These are phyloP conservation scores for Arabis alpina DNA, from an alignment of 345 rosid genomes.

Conservation along the genomic window DNA sequence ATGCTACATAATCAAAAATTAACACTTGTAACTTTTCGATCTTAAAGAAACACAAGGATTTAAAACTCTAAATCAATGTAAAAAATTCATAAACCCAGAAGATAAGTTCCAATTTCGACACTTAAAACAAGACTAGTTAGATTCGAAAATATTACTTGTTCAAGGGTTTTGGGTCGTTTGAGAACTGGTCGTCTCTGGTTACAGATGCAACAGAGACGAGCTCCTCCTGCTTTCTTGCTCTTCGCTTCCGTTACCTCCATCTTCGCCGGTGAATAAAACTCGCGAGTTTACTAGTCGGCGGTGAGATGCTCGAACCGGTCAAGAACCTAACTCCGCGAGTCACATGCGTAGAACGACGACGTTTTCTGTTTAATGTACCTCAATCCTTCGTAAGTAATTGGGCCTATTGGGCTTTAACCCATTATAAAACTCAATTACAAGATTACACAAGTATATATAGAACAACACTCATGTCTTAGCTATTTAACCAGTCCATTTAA, in stretches of 20 bases:
- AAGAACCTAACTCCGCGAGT: not conserved
- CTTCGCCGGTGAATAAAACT: not conserved
- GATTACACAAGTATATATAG: no score
- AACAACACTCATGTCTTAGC: no score
- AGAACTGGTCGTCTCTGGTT: slow-evolving; percentile 67
- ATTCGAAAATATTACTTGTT: slow-evolving; percentile 53
- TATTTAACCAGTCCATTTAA: no score
- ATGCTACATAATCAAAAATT: not conserved
- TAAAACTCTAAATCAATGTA: not conserved
- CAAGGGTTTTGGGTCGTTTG: slow-evolving; percentile 85
- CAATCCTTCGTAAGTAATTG: not conserved
- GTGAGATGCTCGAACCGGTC: not conserved
- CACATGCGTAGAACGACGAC: not conserved
- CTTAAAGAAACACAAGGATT: not conserved
- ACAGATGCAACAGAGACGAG: slow-evolving; percentile 68
- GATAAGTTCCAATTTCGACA: no score
- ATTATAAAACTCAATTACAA: not conserved
- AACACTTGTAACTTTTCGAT: no score
- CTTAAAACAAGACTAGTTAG: not conserved
- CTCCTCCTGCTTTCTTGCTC: slow-evolving; percentile 46
- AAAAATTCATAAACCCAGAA: no score
- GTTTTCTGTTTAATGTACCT: not conserved
- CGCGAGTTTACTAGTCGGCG: not conserved
- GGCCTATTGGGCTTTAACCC: slow-evolving; percentile 14
- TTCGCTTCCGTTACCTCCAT: slow-evolving; percentile 50